Percentiles rank a stretch among this genome's conserved stretches.
Evolutionary conservation across 2,329 filamentous ascomycete genomes (phyloP).

Genomic region (Pseudophaeomoniella oleicola): DNA sequence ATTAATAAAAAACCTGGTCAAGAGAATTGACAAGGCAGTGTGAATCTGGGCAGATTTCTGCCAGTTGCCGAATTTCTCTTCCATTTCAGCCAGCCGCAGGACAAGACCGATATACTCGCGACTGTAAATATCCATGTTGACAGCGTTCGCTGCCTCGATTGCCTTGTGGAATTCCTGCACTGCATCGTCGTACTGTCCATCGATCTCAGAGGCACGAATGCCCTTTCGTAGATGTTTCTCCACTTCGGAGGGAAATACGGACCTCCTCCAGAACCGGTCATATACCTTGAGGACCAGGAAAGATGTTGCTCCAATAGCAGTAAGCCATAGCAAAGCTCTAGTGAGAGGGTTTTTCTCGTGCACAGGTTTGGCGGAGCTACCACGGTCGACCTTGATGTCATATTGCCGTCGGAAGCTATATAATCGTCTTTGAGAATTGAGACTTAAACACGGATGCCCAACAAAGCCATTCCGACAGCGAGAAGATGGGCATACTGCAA

Average conservation of each 20-base stretch:
- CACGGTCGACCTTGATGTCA: too few species aligned
- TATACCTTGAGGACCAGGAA: slow-evolving; percentile 27
- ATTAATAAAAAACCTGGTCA: slow-evolving; percentile 30
- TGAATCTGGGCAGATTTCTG: slow-evolving; percentile 55
- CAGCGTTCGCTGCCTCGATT: slow-evolving; percentile 54
- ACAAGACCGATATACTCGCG: slow-evolving; percentile 85
- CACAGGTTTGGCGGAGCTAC: too few species aligned
- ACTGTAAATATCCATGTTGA: slow-evolving; percentile 73
- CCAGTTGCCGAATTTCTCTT: slow-evolving; percentile 62
- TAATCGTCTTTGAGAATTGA: too few species aligned
- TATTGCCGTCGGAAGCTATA: too few species aligned
- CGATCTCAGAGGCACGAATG: slow-evolving; percentile 71
- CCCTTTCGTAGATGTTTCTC: slow-evolving; percentile 58
- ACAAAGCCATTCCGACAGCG: too few species aligned
- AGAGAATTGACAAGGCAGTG: slow-evolving; percentile 56
- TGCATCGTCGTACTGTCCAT: slow-evolving; percentile 59
- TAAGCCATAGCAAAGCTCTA: slow-evolving; percentile 25
- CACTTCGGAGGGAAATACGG: slow-evolving; percentile 28
- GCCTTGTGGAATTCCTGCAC: slow-evolving; percentile 74
- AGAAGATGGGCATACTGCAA: too few species aligned
- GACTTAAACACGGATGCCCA: too few species aligned
- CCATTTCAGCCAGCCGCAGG: slow-evolving; percentile 63
- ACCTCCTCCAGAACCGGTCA: slow-evolving; percentile 25
- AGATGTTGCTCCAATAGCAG: slow-evolving; percentile 18
- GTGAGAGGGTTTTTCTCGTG: slow-evolving; percentile 21